Evolutionary conservation across 352 stramenopile species (phyloP), one percentile per base, ranked within the genome.

Genomic region (Paralagenidium karlingii): DNA sequence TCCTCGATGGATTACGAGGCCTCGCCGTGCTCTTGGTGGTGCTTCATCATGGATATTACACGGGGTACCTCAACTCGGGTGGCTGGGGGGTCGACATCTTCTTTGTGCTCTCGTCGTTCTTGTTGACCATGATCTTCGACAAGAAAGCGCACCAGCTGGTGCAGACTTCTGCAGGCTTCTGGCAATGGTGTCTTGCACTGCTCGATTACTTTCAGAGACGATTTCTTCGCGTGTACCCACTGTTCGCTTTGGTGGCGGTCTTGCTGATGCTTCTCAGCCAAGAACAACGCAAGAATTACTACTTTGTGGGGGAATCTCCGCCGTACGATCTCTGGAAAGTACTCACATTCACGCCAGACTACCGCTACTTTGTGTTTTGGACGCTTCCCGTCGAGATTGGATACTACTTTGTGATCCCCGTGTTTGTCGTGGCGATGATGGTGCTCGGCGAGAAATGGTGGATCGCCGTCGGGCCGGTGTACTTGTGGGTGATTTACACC

Each of bases 41-140:
- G 19, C 36, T 31, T 7, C 39, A 49, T 6, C 47, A 56, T 44
- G 33, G 18, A 13, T 44, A 61, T 32, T 59, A 62, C 37, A 55
- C 63, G 47, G 46, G 55, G 29, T 47, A 58, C 28, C 13, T 64
- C 6, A 59, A 65, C 39, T 29, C 69, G 18, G 63, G 63, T 11
- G 47, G 43, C 20, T 40, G 59, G 1, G 60, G 51, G 3, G 60
- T 77, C 19, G 60, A 77, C 47, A 53, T 46, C 29, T 77, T 77
- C 44, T 77, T 77, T 34, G 63, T 77, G 18, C 38, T 77, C 27
- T 77, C 63, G 21, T 60, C 58, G 16, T 76, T 68, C 30, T 40
- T 75, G 16, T 51, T 75, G 3, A 75, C 59, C 34, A 65, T 64
- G 56, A 56, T 71, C n/a, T 64, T 70, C 32, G 67, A 69, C 44